phyloP scores from a whole-genome alignment of 768 basidiomycete species.

The Russula ochroleuca region DNA sequence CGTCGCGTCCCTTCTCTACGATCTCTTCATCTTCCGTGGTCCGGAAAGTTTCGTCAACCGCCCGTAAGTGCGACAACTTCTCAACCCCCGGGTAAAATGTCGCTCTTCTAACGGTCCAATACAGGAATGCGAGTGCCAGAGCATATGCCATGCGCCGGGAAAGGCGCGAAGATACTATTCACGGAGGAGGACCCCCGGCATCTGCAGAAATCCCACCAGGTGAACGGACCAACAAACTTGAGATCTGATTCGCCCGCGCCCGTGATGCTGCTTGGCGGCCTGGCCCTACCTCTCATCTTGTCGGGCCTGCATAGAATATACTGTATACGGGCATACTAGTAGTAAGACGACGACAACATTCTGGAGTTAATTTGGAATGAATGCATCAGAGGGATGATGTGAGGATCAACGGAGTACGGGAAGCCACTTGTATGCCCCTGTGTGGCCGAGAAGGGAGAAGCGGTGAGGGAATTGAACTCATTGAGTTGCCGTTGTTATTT shows the following conservation, averaged over 20 bases:
- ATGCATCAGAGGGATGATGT: not conserved
- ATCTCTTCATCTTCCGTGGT: conserved; percentile 53
- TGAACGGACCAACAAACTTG: not conserved
- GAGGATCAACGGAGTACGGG: not conserved
- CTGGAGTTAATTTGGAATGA: not conserved
- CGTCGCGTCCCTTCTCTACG: conserved; percentile 53
- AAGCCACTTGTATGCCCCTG: not conserved
- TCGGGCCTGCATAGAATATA: not conserved
- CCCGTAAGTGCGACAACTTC: conserved; percentile 40
- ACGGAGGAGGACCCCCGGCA: not conserved
- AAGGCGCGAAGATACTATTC: not conserved
- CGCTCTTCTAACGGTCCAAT: not conserved
- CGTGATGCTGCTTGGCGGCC: not conserved
- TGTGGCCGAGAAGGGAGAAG: too few relatives aligned
- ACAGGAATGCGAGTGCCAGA: not conserved
- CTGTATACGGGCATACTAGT: not conserved
- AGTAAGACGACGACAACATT: not conserved
- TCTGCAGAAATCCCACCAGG: not conserved
- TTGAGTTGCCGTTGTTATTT: too few relatives aligned
- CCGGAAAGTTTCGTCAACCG: conserved; percentile 51
- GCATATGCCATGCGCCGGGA: not conserved
- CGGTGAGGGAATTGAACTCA: too few relatives aligned
- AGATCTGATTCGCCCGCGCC: conserved; percentile 6
- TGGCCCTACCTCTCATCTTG: not conserved
- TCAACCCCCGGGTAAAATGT: too few relatives aligned